These are phyloP conservation scores for Cucumis cinereus DNA, from an alignment of 306 rosid genomes.

Conservation along the genomic window DNA sequence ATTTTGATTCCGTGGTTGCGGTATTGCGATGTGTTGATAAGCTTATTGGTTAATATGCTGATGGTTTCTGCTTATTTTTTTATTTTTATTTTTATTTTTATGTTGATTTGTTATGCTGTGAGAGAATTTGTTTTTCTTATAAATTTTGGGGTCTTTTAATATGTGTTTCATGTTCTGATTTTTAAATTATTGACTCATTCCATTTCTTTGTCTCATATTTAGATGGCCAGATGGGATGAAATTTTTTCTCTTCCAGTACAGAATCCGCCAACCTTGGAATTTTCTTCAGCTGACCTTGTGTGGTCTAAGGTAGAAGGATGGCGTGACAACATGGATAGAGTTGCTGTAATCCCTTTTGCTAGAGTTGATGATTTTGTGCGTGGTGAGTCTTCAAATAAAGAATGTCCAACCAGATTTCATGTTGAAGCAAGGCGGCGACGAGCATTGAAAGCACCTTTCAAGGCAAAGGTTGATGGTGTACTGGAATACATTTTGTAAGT, in stretches of 20 bases:
- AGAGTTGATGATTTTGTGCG: constrained; percentile 84
- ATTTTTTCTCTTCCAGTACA: constrained; percentile 88
- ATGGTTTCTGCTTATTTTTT: not conserved
- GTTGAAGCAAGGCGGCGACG: constrained; percentile 75
- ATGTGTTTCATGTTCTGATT: not conserved
- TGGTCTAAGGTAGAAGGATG: constrained; percentile 96
- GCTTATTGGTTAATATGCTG: not conserved
- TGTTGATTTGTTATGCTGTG: not conserved
- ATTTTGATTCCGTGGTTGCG: not conserved
- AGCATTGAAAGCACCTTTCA: constrained; percentile 33
- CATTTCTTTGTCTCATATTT: not conserved
- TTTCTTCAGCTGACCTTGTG: constrained; percentile 55
- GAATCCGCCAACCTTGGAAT: constrained; percentile 70
- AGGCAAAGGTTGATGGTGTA: constrained; percentile 87
- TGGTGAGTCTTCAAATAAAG: constrained; percentile 69
- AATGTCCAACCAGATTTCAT: constrained; percentile 81
- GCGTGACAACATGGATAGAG: constrained; percentile 72
- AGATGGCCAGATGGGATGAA: constrained; percentile 95
- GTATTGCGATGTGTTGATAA: not conserved
- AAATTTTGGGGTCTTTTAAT: not conserved
- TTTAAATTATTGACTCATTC: not conserved
- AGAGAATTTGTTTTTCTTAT: not conserved
- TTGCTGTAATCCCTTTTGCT: constrained; percentile 72
- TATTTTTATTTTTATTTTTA: too few species aligned
- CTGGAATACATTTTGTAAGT: constrained; percentile 91